Percentiles rank a stretch among this genome's conserved stretches.
These are phyloP conservation scores for Pseudogymnoascus sp. DNA, from an alignment of 2,329 filamentous ascomycete species.

Conservation along the genomic window DNA sequence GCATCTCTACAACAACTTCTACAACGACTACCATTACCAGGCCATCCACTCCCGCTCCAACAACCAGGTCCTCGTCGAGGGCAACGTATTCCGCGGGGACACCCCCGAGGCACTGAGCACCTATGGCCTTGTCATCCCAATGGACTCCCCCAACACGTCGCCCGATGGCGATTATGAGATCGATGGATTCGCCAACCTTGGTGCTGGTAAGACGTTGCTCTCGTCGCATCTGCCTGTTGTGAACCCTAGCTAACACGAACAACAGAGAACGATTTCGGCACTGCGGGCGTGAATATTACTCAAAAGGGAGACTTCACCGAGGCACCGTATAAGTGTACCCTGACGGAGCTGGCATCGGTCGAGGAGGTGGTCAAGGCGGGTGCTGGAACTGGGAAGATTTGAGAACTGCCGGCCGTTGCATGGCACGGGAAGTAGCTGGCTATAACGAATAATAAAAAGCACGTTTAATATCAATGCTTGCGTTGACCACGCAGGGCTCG, in stretches of 20 bases:
- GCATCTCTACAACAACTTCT: slow-evolving; percentile 43
- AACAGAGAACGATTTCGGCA: slow-evolving; percentile 41
- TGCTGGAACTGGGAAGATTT: background rate
- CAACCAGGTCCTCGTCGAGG: slow-evolving; percentile 43
- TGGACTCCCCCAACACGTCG: slow-evolving; percentile 46
- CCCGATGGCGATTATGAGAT: slow-evolving; percentile 46
- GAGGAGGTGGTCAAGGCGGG: background rate
- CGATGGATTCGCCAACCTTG: slow-evolving; percentile 47
- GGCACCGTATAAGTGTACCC: slow-evolving; percentile 22
- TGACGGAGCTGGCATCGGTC: background rate
- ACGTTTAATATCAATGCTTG: background rate
- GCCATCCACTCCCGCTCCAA: slow-evolving; percentile 42
- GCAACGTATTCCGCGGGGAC: slow-evolving; percentile 40
- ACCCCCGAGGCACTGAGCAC: slow-evolving; percentile 44
- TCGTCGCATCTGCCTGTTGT: background rate
- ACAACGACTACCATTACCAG: slow-evolving; percentile 40
- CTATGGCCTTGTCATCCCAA: slow-evolving; percentile 47
- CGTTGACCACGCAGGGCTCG: too few species aligned
- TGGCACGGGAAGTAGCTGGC: background rate
- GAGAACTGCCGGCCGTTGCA: background rate
- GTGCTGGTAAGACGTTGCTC: slow-evolving; percentile 36
- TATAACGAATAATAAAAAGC: background rate
- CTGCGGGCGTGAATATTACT: slow-evolving; percentile 43
- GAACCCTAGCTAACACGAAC: background rate
- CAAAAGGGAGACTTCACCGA: slow-evolving; percentile 41